Evolutionary conservation across 495 filamentous ascomycete species (phyloP).

Genomic region (Bacidia gigantensis): DNA sequence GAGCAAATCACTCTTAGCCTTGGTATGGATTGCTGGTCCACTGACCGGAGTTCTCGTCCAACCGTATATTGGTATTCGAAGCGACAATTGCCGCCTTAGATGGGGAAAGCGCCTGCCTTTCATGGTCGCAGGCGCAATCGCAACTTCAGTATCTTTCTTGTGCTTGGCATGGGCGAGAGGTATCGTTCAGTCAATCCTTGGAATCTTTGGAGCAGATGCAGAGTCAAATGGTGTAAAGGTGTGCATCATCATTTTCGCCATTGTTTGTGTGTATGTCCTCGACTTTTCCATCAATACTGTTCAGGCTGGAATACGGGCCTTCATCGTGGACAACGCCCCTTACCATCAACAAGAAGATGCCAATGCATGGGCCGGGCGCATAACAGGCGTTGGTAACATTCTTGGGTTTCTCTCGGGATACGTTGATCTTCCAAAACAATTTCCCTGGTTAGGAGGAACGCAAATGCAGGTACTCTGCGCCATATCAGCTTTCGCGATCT

Average conservation of each 20-base stretch:
- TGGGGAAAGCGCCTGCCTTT: slow-evolving; percentile 86
- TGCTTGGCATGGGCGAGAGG: slow-evolving; percentile 72
- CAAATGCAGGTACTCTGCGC: slow-evolving; percentile 85
- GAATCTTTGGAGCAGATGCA: slow-evolving; percentile 55
- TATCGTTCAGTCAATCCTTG: slow-evolving; percentile 53
- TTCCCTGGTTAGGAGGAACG: slow-evolving; percentile 66
- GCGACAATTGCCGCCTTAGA: slow-evolving; percentile 64
- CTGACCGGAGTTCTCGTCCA: slow-evolving; percentile 78
- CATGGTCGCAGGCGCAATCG: slow-evolving; percentile 61
- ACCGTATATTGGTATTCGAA: slow-evolving; percentile 85
- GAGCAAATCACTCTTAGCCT: slow-evolving; percentile 82
- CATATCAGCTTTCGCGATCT: slow-evolving; percentile 59
- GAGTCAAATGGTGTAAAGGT: slow-evolving; percentile 46
- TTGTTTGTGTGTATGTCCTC: slow-evolving; percentile 70
- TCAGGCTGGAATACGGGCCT: slow-evolving; percentile 76
- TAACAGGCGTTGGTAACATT: slow-evolving; percentile 75
- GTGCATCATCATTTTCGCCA: slow-evolving; percentile 54
- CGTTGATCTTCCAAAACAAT: slow-evolving; percentile 50
- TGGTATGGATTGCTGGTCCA: slow-evolving; percentile 90
- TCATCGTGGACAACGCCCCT: slow-evolving; percentile 81
- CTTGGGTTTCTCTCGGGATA: slow-evolving; percentile 74
- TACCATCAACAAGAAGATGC: slow-evolving; percentile 80
- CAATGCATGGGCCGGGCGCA: slow-evolving; percentile 74
- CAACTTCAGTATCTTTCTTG: slow-evolving; percentile 61
- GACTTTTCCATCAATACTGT: slow-evolving; percentile 94